Evolutionary conservation across 108 stramenopile genomes (phyloP).

Genomic region (Skeletonema costatum): DNA sequence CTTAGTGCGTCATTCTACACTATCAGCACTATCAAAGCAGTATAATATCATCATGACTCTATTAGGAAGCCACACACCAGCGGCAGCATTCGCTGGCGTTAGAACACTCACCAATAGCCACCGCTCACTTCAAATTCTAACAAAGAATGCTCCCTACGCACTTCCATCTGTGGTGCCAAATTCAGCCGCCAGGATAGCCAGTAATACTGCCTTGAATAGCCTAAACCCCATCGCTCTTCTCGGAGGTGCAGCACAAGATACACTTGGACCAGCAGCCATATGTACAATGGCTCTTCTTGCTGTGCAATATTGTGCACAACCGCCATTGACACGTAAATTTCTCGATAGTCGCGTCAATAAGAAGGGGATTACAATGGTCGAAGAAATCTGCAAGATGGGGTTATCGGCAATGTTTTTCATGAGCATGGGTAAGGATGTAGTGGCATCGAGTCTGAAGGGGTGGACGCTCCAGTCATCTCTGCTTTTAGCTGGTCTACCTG

Average conservation of each 20-base stretch:
- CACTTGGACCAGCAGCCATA: conserved; percentile 53
- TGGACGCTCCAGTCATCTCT: conserved; percentile 66
- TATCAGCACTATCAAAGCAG: background rate
- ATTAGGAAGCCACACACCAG: conserved; percentile 13
- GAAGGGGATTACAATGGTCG: conserved; percentile 67
- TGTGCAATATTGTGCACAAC: conserved; percentile 88
- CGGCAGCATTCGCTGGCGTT: conserved; percentile 18
- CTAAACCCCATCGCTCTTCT: conserved; percentile 21
- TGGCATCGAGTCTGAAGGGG: conserved; percentile 34
- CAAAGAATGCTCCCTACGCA: background rate
- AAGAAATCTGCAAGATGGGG: conserved; percentile 68
- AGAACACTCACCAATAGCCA: background rate
- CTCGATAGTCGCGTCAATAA: conserved; percentile 54
- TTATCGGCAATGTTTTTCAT: conserved; percentile 54
- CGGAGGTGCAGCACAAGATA: conserved; percentile 38
- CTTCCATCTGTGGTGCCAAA: background rate
- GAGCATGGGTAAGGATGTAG: conserved; percentile 49
- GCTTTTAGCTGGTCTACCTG: conserved; percentile 76
- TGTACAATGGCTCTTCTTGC: conserved; percentile 73
- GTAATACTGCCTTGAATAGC: background rate
- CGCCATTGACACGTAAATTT: conserved; percentile 67
- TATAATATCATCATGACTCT: background rate
- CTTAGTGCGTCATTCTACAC: background rate
- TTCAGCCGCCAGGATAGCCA: background rate
- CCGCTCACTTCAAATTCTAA: conserved; percentile 3